These are phyloP conservation scores for Candida argentea DNA, from an alignment of 805 yeast genomes.

Conservation along the genomic window DNA sequence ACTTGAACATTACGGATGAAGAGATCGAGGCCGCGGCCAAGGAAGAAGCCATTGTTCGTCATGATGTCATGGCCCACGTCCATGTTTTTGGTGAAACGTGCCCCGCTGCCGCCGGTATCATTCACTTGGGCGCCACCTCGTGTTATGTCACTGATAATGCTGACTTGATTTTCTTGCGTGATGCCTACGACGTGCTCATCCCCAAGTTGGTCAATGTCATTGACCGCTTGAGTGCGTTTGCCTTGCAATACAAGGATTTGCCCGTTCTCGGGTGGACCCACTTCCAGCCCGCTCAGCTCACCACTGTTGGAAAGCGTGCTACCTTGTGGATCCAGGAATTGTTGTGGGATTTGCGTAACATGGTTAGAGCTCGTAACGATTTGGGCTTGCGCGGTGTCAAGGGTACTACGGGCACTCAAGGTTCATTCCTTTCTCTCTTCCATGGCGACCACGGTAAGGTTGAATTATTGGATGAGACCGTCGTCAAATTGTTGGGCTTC, in stretches of 20 bases:
- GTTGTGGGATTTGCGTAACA: constrained; percentile 94
- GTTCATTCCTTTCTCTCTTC: constrained; percentile 87
- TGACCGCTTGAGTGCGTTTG: constrained; percentile 80
- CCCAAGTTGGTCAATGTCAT: constrained; percentile 95
- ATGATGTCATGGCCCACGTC: constrained; percentile 99
- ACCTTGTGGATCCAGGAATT: constrained; percentile 97
- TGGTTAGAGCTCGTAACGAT: constrained; percentile 93
- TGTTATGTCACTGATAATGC: constrained; percentile 98
- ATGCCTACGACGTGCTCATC: constrained; percentile 86
- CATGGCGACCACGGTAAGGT: constrained; percentile 97
- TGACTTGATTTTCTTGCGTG: constrained; percentile 90
- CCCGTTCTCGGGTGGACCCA: constrained; percentile 99
- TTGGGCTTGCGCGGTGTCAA: constrained; percentile 95
- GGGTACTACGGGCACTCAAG: constrained; percentile 99
- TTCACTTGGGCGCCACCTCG: constrained; percentile 96
- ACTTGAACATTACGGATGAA: constrained; percentile 80
- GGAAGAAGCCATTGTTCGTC: constrained; percentile 97
- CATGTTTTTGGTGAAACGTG: constrained; percentile 88
- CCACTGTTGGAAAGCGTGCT: constrained; percentile 97
- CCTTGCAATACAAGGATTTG: constrained; percentile 83
- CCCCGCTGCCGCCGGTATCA: constrained; percentile 96
- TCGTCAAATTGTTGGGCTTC: constrained; percentile 87
- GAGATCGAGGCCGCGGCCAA: constrained; percentile 82
- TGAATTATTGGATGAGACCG: constrained; percentile 83
- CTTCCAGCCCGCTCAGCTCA: constrained; percentile 98